Evolutionary conservation across 176 grass and related monocot genomes (phyloP).

Genomic region (Lolium perenne): DNA sequence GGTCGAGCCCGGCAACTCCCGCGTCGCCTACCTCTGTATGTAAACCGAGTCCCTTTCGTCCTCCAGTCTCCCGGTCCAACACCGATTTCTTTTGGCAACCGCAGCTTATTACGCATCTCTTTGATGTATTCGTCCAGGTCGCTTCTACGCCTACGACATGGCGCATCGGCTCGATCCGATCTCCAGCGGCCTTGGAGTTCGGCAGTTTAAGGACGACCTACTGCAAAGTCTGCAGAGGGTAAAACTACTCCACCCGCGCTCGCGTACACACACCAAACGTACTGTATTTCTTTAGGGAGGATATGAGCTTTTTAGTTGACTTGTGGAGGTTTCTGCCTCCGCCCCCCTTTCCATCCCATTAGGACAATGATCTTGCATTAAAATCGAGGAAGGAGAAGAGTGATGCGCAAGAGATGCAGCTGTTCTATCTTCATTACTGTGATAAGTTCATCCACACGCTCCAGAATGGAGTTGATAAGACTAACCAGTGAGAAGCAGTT

Average conservation of each 20-base stretch:
- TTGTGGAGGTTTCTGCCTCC: too few species aligned
- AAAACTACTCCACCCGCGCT: not conserved
- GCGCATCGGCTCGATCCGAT: not conserved
- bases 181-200: not conserved
- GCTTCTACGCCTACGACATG: not conserved
- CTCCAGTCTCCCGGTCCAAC: too few species aligned
- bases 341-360: not conserved
- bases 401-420: constrained; percentile 58
- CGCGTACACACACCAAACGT: too few species aligned
- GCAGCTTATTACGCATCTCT: not conserved
- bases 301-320: not conserved
- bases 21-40: not conserved
- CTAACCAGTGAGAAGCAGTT: constrained; percentile 67
- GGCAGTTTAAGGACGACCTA: not conserved
- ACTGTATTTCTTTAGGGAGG: too few species aligned
- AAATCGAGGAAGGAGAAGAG: not conserved
- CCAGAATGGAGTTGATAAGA: constrained; percentile 67
- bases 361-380: not conserved
- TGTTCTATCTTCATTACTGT: constrained; percentile 82
- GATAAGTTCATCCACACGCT: constrained; percentile 85
- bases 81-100: not conserved
- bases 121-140: not conserved
- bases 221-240: not conserved
- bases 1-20: not conserved
- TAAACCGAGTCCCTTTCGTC: not conserved